A percentile compares a stretch with the other conserved stretches of the same genome.
Evolutionary conservation across 2,329 filamentous ascomycete species (phyloP).

Genomic region (Fusarium virguliforme): DNA sequence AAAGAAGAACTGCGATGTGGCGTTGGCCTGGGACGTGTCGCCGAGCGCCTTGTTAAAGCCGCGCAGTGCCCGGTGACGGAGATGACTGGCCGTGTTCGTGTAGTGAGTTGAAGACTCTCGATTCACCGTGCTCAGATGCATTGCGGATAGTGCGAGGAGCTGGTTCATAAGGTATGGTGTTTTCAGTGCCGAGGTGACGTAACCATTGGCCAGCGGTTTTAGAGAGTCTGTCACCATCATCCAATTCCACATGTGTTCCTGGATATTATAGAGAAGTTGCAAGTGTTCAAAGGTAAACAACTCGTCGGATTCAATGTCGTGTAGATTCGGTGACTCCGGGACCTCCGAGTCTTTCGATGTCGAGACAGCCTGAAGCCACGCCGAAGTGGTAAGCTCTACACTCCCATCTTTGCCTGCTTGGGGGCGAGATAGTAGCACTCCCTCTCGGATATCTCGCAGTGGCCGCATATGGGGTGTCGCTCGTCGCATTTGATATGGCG

Average conservation of each 20-base stretch:
- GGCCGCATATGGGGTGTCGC: conserved; percentile 19
- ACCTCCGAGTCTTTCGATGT: neutral
- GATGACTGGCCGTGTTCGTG: neutral
- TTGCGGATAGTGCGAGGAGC: conserved; percentile 31
- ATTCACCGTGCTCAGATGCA: conserved; percentile 6
- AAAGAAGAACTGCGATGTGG: conserved; percentile 30
- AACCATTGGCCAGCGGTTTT: neutral
- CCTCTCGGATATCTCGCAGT: conserved; percentile 25
- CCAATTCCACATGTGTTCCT: conserved; percentile 8
- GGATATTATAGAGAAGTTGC: conserved; percentile 20
- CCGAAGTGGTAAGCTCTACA: conserved; percentile 1
- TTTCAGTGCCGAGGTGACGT: conserved; percentile 13
- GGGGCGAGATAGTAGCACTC: neutral
- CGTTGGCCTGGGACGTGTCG: conserved; percentile 16
- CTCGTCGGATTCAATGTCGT: neutral
- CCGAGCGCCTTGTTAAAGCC: conserved; percentile 28
- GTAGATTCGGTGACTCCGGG: neutral
- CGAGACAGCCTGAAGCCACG: neutral
- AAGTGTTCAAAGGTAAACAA: conserved; percentile 31
- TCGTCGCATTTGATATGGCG: conserved; percentile 40
- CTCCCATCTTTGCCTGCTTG: neutral
- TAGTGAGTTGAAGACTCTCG: neutral
- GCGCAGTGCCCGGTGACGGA: conserved; percentile 19
- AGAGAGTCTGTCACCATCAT: conserved; percentile 13
- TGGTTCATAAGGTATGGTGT: conserved; percentile 37